Percentiles rank a stretch among this genome's conserved stretches.
Evolutionary conservation across 441 rosid species (phyloP).

Genomic region (Isatis lusitanica): DNA sequence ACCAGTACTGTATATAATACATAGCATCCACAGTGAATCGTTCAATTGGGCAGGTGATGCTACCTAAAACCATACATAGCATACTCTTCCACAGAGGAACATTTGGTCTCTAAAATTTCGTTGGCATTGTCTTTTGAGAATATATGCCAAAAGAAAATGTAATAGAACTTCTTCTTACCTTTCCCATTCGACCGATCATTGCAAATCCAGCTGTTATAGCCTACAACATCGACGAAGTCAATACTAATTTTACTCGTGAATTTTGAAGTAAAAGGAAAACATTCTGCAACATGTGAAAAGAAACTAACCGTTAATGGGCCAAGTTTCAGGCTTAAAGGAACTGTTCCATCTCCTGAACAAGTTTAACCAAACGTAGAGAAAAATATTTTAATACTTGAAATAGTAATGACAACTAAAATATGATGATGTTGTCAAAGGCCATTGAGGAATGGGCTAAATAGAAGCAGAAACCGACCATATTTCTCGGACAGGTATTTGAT

Average conservation of each 20-base stretch:
- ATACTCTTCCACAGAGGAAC: not conserved
- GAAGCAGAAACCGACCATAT: constrained; percentile 60
- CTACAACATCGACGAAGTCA: constrained; percentile 50
- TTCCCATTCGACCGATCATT: constrained; percentile 84
- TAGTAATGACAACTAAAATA: not conserved
- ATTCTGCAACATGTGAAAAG: constrained; percentile 8
- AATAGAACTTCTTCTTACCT: constrained; percentile 46
- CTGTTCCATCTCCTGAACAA: constrained; percentile 76
- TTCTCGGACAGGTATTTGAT: constrained; percentile 76
- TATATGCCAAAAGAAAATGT: constrained; percentile 5
- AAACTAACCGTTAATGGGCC: constrained; percentile 74
- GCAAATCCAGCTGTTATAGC: constrained; percentile 87
- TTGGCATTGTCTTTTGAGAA: not conserved
- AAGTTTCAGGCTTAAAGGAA: constrained; percentile 72
- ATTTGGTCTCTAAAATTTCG: not conserved
- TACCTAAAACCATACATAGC: not conserved
- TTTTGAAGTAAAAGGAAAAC: not conserved
- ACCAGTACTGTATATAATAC: not conserved
- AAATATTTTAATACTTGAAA: not conserved
- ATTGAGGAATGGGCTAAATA: not conserved
- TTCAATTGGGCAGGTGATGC: not conserved
- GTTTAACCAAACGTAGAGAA: constrained; percentile 28
- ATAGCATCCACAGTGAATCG: not conserved
- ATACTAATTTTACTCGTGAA: not conserved
- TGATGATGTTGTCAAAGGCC: not conserved